Percentiles rank a stretch among this genome's conserved stretches.
phyloP scores from a whole-genome alignment of 345 rosid genomes.

The Bruguiera gymnorhiza region DNA sequence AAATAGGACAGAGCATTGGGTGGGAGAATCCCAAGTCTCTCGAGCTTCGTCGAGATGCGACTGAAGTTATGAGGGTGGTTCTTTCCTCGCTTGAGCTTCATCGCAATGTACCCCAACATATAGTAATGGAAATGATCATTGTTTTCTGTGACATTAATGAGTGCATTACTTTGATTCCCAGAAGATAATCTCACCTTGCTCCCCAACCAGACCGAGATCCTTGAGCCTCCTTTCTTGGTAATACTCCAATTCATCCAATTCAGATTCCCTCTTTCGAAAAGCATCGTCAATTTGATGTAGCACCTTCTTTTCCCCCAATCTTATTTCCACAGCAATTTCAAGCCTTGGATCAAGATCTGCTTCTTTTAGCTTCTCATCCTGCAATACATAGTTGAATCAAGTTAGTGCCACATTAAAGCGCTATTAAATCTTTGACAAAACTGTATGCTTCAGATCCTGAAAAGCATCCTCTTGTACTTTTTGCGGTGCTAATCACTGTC shows the following conservation, averaged over 20 bases:
- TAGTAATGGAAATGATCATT: not conserved
- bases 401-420: constrained; percentile 1
- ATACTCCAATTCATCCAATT: constrained; percentile 67
- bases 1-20: too few species aligned
- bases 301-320: constrained; percentile 81
- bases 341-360: constrained; percentile 43
- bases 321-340: constrained; percentile 60
- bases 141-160: not conserved
- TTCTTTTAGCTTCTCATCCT: constrained; percentile 70
- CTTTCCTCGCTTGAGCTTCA: not conserved
- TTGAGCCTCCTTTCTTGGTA: constrained; percentile 89
- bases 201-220: constrained; percentile 88
- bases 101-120: not conserved
- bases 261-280: constrained; percentile 64
- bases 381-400: constrained; percentile 8
- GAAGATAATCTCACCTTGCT: constrained; percentile 95
- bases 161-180: constrained; percentile 62
- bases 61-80: not conserved
- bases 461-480: not conserved
- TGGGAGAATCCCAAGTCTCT: too few species aligned
- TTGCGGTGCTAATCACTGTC: not conserved
- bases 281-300: constrained; percentile 66
- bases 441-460: not conserved
- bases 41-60: too few species aligned
- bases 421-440: constrained; percentile 1